phyloP scores from a whole-genome alignment of 208 protist species.

The Acanthamoeba healyi region DNA sequence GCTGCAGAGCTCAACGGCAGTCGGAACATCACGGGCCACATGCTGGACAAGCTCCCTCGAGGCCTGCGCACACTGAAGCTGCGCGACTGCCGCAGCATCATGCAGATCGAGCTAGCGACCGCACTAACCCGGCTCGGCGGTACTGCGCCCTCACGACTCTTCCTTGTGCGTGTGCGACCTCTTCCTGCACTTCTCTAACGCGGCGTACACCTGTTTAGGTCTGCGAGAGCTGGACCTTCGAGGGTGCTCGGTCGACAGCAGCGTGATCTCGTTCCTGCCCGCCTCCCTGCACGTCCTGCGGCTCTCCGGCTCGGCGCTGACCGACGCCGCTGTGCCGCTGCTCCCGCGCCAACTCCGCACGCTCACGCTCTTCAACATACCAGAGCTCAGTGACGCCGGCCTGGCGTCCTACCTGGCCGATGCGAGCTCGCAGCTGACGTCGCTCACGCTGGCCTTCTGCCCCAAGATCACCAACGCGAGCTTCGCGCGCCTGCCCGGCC shows the following conservation, averaged over 20 bases:
- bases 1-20: not conserved
- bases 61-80: not conserved
- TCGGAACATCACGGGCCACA: not conserved
- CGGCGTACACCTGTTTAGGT: not conserved
- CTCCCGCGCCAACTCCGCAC: not conserved
- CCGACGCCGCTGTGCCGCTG: not conserved
- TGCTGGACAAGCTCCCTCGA: not conserved
- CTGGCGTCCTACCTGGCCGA: not conserved
- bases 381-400: not conserved
- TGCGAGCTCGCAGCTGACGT: not conserved
- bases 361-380: slow-evolving; percentile 39
- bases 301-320: not conserved
- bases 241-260: not conserved
- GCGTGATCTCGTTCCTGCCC: not conserved
- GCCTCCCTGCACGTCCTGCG: not conserved
- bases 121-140: not conserved
- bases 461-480: slow-evolving; percentile 11
- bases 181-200: too few relatives aligned
- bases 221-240: not conserved
- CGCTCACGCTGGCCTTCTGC: slow-evolving; percentile 60
- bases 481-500: not conserved
- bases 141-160: too few relatives aligned
- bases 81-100: slow-evolving; percentile 17
- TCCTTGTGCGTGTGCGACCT: too few relatives aligned
- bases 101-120: not conserved